phyloP scores from a whole-genome alignment of 2,329 filamentous ascomycete species.

The Aspergillus pseudotamarii region DNA sequence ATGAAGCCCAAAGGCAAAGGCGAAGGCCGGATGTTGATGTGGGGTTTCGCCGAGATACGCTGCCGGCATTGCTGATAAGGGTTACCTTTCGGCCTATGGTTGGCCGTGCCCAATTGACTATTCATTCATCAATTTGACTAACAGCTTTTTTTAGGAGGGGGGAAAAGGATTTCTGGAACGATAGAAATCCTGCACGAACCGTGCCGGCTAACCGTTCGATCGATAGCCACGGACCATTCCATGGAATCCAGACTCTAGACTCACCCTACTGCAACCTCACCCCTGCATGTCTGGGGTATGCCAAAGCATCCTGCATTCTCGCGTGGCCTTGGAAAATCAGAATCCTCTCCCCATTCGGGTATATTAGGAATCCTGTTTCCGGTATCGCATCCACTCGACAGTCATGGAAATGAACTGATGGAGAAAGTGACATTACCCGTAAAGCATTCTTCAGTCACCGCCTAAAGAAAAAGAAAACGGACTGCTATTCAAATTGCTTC shows the following conservation, averaged over 20 bases:
- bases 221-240: not conserved
- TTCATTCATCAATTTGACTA: constrained; percentile 11
- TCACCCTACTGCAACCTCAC: not conserved
- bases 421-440: too few relatives aligned
- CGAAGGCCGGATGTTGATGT: constrained; percentile 24
- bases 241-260: not conserved
- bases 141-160: not conserved
- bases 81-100: constrained; percentile 15
- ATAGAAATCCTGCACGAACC: not conserved
- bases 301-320: not conserved
- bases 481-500: not conserved
- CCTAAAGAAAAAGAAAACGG: too few relatives aligned
- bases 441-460: too few relatives aligned
- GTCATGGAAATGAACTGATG: too few relatives aligned
- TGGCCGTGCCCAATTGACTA: not conserved
- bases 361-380: not conserved
- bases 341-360: not conserved
- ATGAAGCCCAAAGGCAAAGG: constrained; percentile 1
- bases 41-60: constrained; percentile 17
- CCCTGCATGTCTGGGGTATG: not conserved
- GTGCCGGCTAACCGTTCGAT: not conserved
- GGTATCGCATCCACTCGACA: not conserved
- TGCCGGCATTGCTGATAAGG: constrained; percentile 19
- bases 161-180: not conserved
- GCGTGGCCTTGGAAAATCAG: not conserved